Percentiles rank a stretch among this genome's conserved stretches.
phyloP scores from a whole-genome alignment of 495 filamentous ascomycete species.

The Penicillium lagena region DNA sequence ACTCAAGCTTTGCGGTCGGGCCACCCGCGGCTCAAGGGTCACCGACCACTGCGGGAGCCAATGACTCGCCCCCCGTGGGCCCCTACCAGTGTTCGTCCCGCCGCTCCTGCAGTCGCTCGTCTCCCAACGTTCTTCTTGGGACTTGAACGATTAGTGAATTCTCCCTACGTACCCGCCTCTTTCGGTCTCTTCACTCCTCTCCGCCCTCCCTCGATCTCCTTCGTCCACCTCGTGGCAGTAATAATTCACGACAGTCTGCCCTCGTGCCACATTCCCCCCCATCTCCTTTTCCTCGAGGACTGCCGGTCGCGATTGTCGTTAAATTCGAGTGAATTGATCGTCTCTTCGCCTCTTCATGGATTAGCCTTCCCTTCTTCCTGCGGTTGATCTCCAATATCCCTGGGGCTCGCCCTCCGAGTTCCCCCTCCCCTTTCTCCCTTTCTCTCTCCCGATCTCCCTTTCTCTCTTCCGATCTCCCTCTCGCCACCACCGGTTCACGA shows the following conservation, averaged over 20 bases:
- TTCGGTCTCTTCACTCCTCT: too few species aligned
- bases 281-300: not conserved
- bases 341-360: not conserved
- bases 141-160: too few species aligned
- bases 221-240: too few species aligned
- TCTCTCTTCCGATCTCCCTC: not conserved
- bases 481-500: slow-evolving; percentile 14
- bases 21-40: not conserved
- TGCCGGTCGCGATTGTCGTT: not conserved
- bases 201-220: too few species aligned
- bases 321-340: not conserved
- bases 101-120: too few species aligned
- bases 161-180: too few species aligned
- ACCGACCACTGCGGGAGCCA: too few species aligned
- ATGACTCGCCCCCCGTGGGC: too few species aligned
- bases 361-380: not conserved
- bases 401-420: not conserved
- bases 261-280: too few species aligned
- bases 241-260: too few species aligned
- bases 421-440: not conserved
- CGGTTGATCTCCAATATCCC: not conserved
- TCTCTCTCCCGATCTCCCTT: not conserved
- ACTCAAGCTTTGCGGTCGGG: not conserved
- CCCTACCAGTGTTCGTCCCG: too few species aligned
- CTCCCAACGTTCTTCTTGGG: too few species aligned